Base-by-base conservation (phyloP, 148 eudicot genomes). In the Rhododendron mucronatum region DNA sequence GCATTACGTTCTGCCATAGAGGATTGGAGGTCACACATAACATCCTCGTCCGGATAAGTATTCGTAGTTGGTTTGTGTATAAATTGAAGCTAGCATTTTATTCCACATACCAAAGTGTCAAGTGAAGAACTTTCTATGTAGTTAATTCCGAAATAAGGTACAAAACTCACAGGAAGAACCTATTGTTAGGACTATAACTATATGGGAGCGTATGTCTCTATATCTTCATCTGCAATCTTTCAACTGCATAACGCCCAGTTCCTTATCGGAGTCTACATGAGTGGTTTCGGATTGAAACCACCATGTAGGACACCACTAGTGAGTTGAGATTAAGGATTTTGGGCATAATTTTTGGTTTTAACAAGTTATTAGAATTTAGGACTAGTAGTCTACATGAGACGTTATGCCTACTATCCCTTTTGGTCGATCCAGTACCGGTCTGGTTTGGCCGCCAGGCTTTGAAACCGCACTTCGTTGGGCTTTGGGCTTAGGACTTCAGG, bases 1-100 rank as follows among this genome's bases (percentile, higher is more conserved):
- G 86, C 94, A 21, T 80, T 96, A 86, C 94, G 90, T 67, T 89
- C 91, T 7, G 98, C 97, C 81, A 96, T 94, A 89, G 94, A 92
- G 81, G 95, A 95, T 16, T 96, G 99, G 99, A 90, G 88, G 83
- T 91, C 89, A 80, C 87, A 85, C 82, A 44, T 83, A 48, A 84
- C 90, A 78, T 83, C 90, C 73, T 44, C 86, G 8, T 81, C 71
- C 87, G 86, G 91, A 30, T 78, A 44, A 69, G 48, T 30, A 86
- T 20, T 45, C 13, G 0, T 26, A 15, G 39, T 57, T 74, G 26
- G 16, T 33, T 44, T 81, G 10, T 86, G 10, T 86, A 23, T 13
- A 41, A 51, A 41, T 63, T 78, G 48, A 61, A 35, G 13, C 85
- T 39, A 82, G 82, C 63, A 30, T 65, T 83, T 83, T 69, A 69